Conservation (phyloP, 116 monocot species). For the Phalaenopsis hybrid region DNA sequence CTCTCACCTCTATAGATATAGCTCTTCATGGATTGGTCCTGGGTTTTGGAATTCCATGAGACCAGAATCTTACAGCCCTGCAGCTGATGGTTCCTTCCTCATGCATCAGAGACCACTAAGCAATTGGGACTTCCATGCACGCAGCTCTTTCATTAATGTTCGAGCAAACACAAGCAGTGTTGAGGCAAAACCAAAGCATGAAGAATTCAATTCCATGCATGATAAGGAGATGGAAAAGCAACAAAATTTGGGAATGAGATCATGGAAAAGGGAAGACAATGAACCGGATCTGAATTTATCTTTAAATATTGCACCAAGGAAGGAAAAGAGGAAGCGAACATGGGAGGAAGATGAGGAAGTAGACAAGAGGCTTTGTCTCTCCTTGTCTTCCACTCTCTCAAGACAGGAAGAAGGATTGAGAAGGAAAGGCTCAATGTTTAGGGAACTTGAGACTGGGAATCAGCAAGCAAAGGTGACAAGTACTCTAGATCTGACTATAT, state of each 20-base stretch:
- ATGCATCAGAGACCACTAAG: conserved; percentile 5
- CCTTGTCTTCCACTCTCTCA: conserved; percentile 13
- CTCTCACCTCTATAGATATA: background rate
- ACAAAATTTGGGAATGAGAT: background rate
- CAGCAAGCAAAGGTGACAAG: conserved; percentile 20
- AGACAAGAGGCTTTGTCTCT: conserved; percentile 18
- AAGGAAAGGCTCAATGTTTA: background rate
- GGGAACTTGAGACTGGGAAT: background rate
- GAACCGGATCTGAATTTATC: conserved; percentile 26
- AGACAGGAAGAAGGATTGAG: too few relatives aligned
- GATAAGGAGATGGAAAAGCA: background rate
- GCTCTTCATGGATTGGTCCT: background rate
- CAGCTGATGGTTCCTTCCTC: conserved; percentile 1
- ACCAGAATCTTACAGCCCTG: background rate
- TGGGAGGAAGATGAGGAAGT: conserved; percentile 20
- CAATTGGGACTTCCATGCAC: background rate
- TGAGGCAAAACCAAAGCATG: background rate
- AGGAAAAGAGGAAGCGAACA: conserved; percentile 21
- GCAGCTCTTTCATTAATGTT: too few relatives aligned
- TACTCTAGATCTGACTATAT: conserved; percentile 38
- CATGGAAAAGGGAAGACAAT: background rate
- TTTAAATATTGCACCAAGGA: conserved; percentile 7
- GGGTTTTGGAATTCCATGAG: background rate
- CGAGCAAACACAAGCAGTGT: background rate
- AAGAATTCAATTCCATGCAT: background rate